phyloP scores from a whole-genome alignment of 2,329 filamentous ascomycete species.

The Tolypocladium sp. region DNA sequence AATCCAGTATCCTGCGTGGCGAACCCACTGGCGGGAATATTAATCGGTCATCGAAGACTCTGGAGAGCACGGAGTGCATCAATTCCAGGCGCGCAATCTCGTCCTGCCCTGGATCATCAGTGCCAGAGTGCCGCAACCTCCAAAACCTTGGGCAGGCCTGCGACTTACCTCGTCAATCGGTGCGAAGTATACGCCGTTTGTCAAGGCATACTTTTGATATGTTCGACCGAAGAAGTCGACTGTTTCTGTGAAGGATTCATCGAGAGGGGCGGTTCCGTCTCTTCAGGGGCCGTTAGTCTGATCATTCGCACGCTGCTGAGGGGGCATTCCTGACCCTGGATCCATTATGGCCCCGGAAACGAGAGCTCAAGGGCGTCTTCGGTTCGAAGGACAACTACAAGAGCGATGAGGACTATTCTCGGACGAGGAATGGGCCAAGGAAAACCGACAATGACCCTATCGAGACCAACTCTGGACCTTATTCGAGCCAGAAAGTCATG shows the following conservation, averaged over 20 bases:
- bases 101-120: conserved; percentile 36
- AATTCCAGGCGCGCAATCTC: conserved; percentile 57
- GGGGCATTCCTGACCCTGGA: conserved; percentile 18
- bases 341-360: conserved; percentile 12
- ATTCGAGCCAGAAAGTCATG: conserved; percentile 14
- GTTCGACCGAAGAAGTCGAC: conserved; percentile 52
- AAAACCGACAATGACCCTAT: not conserved
- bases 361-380: not conserved
- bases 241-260: conserved; percentile 49
- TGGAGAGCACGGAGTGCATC: conserved; percentile 53
- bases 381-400: not conserved
- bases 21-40: conserved; percentile 59
- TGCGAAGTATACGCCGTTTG: conserved; percentile 55
- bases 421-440: not conserved
- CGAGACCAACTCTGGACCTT: conserved; percentile 1
- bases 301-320: not conserved
- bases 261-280: conserved; percentile 42
- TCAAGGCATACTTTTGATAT: conserved; percentile 59
- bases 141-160: not conserved
- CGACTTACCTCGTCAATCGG: conserved; percentile 60
- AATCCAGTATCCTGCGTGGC: conserved; percentile 56
- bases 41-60: conserved; percentile 56
- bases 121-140: not conserved
- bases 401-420: not conserved
- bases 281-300: conserved; percentile 23